A percentile compares a stretch with the other conserved stretches of the same genome.
These are phyloP conservation scores for Aspergillus japonicus DNA, from an alignment of 2,329 filamentous ascomycete species.

Conservation along the genomic window DNA sequence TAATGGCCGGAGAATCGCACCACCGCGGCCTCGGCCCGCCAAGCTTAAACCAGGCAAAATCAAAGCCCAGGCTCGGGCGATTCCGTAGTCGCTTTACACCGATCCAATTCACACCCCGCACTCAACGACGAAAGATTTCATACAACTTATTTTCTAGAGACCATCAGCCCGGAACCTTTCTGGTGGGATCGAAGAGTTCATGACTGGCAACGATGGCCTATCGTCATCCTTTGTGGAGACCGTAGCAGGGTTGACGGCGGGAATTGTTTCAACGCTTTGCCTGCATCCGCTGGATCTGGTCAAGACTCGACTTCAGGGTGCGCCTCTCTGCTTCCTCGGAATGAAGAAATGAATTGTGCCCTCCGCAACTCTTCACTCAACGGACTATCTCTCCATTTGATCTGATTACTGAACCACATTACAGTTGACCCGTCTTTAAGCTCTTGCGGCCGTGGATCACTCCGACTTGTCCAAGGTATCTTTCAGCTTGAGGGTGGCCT, in stretches of 20 bases:
- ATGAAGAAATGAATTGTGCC: too few relatives aligned
- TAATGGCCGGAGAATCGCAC: background rate
- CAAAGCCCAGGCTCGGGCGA: background rate
- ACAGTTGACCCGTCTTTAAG: conserved; percentile 52
- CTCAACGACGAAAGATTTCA: background rate
- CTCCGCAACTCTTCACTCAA: background rate
- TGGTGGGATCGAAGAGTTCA: conserved; percentile 30
- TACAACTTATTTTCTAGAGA: background rate
- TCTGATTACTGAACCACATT: background rate
- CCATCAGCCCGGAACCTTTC: conserved; percentile 2
- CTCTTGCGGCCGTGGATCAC: conserved; percentile 53
- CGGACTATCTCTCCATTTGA: background rate
- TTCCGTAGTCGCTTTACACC: background rate
- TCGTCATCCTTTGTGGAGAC: conserved; percentile 81
- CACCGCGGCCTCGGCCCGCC: conserved; percentile 8
- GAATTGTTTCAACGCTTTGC: conserved; percentile 78
- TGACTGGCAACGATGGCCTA: conserved; percentile 55
- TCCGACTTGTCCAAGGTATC: conserved; percentile 54
- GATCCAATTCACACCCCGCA: background rate
- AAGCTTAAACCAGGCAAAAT: conserved; percentile 3
- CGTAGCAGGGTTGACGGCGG: conserved; percentile 85
- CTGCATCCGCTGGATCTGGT: conserved; percentile 93
- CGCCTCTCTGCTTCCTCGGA: conserved; percentile 20
- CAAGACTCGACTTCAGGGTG: conserved; percentile 93
- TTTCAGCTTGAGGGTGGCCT: conserved; percentile 56